Percentiles rank a stretch among this genome's conserved stretches.
Evolutionary conservation across 106 monocot species (phyloP).

Genomic region (Acorus gramineus): DNA sequence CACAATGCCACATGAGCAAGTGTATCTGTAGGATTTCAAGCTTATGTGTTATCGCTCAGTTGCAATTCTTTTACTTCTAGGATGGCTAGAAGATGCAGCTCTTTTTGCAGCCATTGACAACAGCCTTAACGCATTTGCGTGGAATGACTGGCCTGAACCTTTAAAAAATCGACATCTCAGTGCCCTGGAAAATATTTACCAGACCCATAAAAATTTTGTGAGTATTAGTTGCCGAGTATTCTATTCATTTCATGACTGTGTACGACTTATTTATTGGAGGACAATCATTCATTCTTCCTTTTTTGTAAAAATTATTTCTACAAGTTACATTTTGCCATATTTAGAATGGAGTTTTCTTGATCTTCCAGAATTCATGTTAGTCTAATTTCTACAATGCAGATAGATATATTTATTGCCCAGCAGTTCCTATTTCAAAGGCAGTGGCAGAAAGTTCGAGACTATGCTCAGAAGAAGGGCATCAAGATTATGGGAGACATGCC

Average conservation of each 20-base stretch:
- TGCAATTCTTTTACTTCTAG: constrained; percentile 17
- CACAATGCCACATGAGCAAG: too few species aligned
- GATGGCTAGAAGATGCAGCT: constrained; percentile 99
- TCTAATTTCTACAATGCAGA: constrained; percentile 36
- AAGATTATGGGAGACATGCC: constrained; percentile 98
- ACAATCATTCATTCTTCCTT: too few species aligned
- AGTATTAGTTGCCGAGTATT: constrained; percentile 6
- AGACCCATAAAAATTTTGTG: constrained; percentile 73
- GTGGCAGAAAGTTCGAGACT: constrained; percentile 63
- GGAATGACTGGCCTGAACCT: constrained; percentile 94
- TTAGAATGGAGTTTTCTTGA: background rate
- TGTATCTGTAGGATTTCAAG: too few species aligned
- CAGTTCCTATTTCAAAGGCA: constrained; percentile 96
- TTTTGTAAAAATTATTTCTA: too few species aligned
- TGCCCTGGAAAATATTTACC: constrained; percentile 64
- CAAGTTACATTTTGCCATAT: background rate
- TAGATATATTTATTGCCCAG: constrained; percentile 73
- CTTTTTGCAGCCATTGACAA: constrained; percentile 96
- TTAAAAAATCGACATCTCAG: constrained; percentile 82
- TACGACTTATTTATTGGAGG: too few species aligned
- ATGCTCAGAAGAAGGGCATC: constrained; percentile 69
- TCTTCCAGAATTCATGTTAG: too few species aligned
- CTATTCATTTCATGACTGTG: too few species aligned
- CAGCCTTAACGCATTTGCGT: constrained; percentile 42
- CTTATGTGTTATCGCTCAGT: too few species aligned